These are phyloP conservation scores for Knoxia roxburghii DNA, from an alignment of 257 asterid species.

Conservation along the genomic window DNA sequence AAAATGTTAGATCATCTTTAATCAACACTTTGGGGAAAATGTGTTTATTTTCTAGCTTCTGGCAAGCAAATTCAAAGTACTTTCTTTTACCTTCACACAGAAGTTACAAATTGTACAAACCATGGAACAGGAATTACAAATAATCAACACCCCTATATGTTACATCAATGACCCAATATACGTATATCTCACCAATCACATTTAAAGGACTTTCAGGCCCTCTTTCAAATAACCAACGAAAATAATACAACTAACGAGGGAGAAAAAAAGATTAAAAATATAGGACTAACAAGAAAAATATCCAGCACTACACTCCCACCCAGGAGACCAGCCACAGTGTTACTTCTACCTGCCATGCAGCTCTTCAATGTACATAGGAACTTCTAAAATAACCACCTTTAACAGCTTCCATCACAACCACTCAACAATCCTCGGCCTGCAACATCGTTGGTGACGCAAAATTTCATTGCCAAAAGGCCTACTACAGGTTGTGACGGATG, in stretches of 20 bases:
- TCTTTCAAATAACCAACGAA: slow-evolving; percentile 22
- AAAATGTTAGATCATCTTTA: no score
- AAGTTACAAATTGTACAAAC: slow-evolving; percentile 25
- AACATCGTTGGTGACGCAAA: slow-evolving; percentile 10
- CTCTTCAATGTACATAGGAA: slow-evolving; percentile 42
- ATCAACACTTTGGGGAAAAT: no score
- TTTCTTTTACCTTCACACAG: slow-evolving; percentile 27
- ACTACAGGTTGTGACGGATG: slow-evolving; percentile 15
- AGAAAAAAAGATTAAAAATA: slow-evolving; percentile 16
- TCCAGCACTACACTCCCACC: slow-evolving; percentile 4
- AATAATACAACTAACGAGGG: slow-evolving; percentile 38
- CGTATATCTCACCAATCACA: slow-evolving; percentile 37
- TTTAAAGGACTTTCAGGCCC: slow-evolving; percentile 22
- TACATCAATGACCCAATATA: slow-evolving; percentile 36
- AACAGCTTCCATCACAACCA: slow-evolving; percentile 19
- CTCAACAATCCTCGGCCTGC: slow-evolving; percentile 13
- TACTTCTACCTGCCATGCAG: slow-evolving; percentile 31
- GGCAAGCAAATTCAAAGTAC: slow-evolving; percentile 10
- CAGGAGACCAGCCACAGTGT: slow-evolving; percentile 22
- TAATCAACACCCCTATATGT: slow-evolving; percentile 42
- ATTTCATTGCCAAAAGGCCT: slow-evolving; percentile 21
- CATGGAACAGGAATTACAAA: slow-evolving; percentile 33
- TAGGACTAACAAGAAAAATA: slow-evolving; percentile 19
- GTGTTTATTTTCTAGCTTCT: no score
- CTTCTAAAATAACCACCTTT: slow-evolving; percentile 15